Base-by-base conservation (phyloP, 2,329 filamentous ascomycete genomes). In the Colletotrichum sp. region DNA sequence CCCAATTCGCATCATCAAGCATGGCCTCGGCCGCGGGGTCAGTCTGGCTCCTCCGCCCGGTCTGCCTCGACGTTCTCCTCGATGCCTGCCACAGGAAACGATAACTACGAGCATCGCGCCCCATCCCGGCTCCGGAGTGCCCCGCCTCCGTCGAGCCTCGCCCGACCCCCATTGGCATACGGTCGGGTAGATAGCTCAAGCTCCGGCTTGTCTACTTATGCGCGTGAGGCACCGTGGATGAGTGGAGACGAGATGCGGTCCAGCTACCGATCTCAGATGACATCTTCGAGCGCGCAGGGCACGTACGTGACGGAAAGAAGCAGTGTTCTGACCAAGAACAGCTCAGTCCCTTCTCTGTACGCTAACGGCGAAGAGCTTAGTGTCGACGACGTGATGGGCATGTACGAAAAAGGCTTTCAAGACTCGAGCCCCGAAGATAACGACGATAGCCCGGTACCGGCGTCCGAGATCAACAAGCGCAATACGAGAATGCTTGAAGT, bases 241-340 rank as follows among this genome's bases (percentile, higher is more conserved):
- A 84, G 85, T 74, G 87, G 85, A 70, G 73, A 91, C 72, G 89
- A 91, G 80, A 83, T 88, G 36, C 87, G 90, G 43, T 89, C 88
- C 1, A 92, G 90, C 82, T 90, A 88, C 79, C 88, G 90, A 71
- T 91, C 90, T 16, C 90, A 91, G 76, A 82, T 89, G 67, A 89
- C 90, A 21, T 82, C 86, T 43, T 91, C 90, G 5, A 90, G 89
- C 7, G 85, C 86, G 30, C 89, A 89, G 36, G 96, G 93, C 28
- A 90, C 89, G 4, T 79, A 83, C 7, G 92, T 93, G n/a, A 97
- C 95, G 2, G 95, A 96, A 81, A 90, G 95, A 76, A 97, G 95
- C 83, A 98, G 96, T 81, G 89, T 97, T 66, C 83, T 93, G 78
- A 97, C 95, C 5, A 95, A 94, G 79, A 91, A 92, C 76, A 97